Evolutionary conservation across 2,329 filamentous ascomycete species (phyloP).

Genomic region (Colletotrichum trifolii): DNA sequence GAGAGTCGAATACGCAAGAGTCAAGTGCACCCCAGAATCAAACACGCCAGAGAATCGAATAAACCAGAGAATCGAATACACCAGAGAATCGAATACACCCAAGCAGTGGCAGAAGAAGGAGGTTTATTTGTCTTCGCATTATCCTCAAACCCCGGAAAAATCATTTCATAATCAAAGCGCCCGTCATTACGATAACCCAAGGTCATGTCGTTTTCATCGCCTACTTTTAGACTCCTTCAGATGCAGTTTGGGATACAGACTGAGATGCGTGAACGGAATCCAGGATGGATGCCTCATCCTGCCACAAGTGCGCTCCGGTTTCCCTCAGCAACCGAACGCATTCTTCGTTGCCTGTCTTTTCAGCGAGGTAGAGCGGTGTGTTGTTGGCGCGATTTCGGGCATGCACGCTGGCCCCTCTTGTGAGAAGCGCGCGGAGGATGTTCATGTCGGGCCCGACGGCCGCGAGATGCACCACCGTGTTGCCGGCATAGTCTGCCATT

Average conservation of each 20-base stretch:
- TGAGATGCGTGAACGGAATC: conserved; percentile 31
- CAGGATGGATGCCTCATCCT: conserved; percentile 45
- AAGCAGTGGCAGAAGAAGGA: no score
- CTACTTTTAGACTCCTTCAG: conserved; percentile 30
- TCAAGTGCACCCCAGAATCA: no score
- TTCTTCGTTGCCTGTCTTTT: conserved; percentile 65
- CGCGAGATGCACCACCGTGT: conserved; percentile 73
- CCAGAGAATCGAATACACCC: no score
- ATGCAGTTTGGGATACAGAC: conserved; percentile 16
- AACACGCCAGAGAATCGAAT: no score
- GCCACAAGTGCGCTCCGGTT: conserved; percentile 70
- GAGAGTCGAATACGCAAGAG: no score
- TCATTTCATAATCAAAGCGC: conserved; percentile 10
- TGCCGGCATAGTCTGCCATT: conserved; percentile 83
- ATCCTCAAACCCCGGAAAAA: conserved; percentile 4
- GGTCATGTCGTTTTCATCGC: conserved; percentile 6
- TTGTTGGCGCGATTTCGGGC: conserved; percentile 73
- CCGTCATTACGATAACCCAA: conserved; percentile 10
- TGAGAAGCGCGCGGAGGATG: conserved; percentile 70
- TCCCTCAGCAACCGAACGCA: conserved; percentile 65
- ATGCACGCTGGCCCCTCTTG: conserved; percentile 74
- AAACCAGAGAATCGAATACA: no score
- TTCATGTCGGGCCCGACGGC: conserved; percentile 63
- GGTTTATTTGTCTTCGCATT: conserved; percentile 1
- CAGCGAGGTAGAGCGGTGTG: conserved; percentile 73